Evolutionary conservation across 148 eudicot genomes (phyloP).

Genomic region (Vaccinium myrtillus): DNA sequence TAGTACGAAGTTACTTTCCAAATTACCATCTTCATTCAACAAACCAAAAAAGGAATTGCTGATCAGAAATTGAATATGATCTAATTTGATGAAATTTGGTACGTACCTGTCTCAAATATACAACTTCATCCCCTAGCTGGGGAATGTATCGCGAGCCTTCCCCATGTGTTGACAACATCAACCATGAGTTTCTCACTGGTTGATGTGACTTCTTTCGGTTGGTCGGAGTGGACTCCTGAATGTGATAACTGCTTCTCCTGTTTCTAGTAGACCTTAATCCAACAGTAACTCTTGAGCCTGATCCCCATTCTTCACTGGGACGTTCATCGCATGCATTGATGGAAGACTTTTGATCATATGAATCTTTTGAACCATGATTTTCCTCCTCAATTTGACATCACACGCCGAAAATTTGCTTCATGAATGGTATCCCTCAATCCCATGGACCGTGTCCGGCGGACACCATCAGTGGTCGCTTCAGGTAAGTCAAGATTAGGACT

Average conservation of each 20-base stretch:
- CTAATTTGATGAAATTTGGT: not conserved
- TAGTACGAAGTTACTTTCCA: not conserved
- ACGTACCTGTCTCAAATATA: slow-evolving; percentile 84
- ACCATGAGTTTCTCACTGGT: slow-evolving; percentile 73
- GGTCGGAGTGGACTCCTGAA: slow-evolving; percentile 52
- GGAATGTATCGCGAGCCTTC: slow-evolving; percentile 88
- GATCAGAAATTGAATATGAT: not conserved
- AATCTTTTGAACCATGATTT: slow-evolving; percentile 31
- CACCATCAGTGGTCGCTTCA: slow-evolving; percentile 31
- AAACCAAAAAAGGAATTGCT: not conserved
- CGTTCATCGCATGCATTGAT: slow-evolving; percentile 38
- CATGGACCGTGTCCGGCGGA: slow-evolving; percentile 34
- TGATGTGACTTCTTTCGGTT: slow-evolving; percentile 59
- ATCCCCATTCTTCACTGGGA: slow-evolving; percentile 51
- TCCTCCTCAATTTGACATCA: slow-evolving; percentile 26
- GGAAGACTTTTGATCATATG: slow-evolving; percentile 35
- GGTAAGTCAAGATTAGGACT: slow-evolving; percentile 28
- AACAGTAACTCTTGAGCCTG: slow-evolving; percentile 42
- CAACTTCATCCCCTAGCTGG: slow-evolving; percentile 87
- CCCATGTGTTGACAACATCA: slow-evolving; percentile 73
- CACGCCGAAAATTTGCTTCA: slow-evolving; percentile 30
- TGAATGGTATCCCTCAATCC: slow-evolving; percentile 25
- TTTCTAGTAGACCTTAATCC: slow-evolving; percentile 76
- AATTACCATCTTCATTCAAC: not conserved
- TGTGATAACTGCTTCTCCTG: slow-evolving; percentile 55